Conservation (phyloP, 495 filamentous ascomycete species). For the Podospora comata region DNA sequence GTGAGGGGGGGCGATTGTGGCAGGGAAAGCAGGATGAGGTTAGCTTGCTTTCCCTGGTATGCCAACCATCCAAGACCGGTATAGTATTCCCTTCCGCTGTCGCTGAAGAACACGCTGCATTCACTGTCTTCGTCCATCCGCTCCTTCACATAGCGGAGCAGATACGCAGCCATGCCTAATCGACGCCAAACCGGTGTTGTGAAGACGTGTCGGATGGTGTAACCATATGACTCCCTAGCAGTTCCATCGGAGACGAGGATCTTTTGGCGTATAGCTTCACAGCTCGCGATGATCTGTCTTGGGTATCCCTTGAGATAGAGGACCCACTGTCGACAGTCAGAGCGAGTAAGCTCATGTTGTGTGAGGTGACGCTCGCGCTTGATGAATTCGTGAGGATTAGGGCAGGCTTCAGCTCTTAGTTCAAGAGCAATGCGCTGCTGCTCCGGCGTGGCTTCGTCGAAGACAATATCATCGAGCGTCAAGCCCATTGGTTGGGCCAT, state of each 20-base stretch:
- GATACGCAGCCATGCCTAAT: constrained; percentile 70
- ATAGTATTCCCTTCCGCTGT: constrained; percentile 88
- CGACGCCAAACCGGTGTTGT: constrained; percentile 66
- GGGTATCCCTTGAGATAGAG: constrained; percentile 51
- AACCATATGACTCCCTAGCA: constrained; percentile 62
- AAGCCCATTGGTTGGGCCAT: constrained; percentile 28
- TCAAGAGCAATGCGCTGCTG: constrained; percentile 25
- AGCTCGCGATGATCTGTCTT: constrained; percentile 64
- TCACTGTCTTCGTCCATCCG: constrained; percentile 46
- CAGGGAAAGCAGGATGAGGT: constrained; percentile 46
- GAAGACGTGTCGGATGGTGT: constrained; percentile 82
- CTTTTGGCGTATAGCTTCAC: constrained; percentile 74
- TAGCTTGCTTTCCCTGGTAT: constrained; percentile 66
- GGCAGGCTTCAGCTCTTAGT: constrained; percentile 23
- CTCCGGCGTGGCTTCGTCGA: constrained; percentile 25
- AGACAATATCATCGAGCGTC: constrained; percentile 20
- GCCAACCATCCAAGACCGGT: constrained; percentile 71
- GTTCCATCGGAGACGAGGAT: constrained; percentile 48
- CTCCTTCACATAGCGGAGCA: constrained; percentile 42
- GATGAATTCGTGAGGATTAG: constrained; percentile 54
- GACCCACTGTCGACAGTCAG: constrained; percentile 68
- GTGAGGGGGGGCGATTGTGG: not conserved
- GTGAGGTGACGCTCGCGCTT: constrained; percentile 61
- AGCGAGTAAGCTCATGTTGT: constrained; percentile 53
- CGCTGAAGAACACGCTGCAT: constrained; percentile 77